A percentile compares a stretch with the other conserved stretches of the same genome.
Conservation (phyloP, 73 alveolate genomes). For the Blepharisma stoltei region DNA sequence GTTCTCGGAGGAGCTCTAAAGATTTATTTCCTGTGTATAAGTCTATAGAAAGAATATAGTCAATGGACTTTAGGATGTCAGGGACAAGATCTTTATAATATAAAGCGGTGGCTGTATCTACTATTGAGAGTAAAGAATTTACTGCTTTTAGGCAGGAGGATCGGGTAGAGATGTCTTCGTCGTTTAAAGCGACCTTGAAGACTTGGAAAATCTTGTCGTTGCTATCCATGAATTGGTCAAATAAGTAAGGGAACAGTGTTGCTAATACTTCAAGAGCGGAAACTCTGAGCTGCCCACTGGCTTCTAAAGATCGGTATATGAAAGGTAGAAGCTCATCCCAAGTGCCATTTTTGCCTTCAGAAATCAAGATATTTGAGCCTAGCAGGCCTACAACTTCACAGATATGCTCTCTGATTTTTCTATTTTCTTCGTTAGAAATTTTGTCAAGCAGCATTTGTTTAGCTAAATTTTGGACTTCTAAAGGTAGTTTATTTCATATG, state of each 20-base stretch:
- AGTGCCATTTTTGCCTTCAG: background rate
- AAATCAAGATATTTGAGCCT: constrained; percentile 4
- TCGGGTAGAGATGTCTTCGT: background rate
- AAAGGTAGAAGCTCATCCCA: constrained; percentile 23
- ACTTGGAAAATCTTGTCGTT: background rate
- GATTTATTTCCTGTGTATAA: constrained; percentile 24
- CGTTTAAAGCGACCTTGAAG: background rate
- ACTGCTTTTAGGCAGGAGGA: background rate
- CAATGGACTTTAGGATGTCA: constrained; percentile 11
- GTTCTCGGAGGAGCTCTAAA: constrained; percentile 51
- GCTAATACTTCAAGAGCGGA: background rate
- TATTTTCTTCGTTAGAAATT: background rate
- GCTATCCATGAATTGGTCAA: background rate
- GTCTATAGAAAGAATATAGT: background rate
- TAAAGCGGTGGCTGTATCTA: background rate
- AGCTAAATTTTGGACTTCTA: no score
- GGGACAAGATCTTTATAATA: constrained; percentile 7
- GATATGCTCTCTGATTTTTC: background rate
- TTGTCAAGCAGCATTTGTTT: no score
- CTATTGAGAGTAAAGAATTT: background rate
- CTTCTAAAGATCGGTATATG: background rate
- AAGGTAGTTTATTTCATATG: no score
- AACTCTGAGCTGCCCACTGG: background rate
- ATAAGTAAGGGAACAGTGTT: constrained; percentile 1
- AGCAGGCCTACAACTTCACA: constrained; percentile 6